Evolutionary conservation across 257 asterid genomes (phyloP).

Genomic region (Nicotiana tabacum): DNA sequence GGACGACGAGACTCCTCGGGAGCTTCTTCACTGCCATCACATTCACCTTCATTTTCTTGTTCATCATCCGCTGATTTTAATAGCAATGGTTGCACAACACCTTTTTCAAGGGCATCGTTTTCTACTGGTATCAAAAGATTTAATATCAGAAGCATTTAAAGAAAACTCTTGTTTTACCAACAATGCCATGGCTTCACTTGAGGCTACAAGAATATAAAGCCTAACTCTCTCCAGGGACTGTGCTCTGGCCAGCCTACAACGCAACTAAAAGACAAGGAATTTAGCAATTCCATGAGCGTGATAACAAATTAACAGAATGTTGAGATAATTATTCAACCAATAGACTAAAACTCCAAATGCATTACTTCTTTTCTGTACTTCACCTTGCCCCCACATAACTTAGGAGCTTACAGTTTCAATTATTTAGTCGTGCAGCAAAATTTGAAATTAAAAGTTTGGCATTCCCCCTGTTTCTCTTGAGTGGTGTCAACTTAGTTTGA

Average conservation of each 20-base stretch:
- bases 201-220: no score
- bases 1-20: constrained; percentile 66
- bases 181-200: no score
- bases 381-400: neutral
- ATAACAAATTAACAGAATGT: neutral
- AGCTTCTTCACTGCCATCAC: constrained; percentile 84
- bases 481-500: neutral
- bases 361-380: neutral
- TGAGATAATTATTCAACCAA: neutral
- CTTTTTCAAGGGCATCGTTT: constrained; percentile 69
- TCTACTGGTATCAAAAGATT: neutral
- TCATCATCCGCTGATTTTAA: constrained; percentile 31
- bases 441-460: neutral
- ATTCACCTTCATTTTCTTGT: constrained; percentile 41
- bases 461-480: neutral
- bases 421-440: neutral
- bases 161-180: neutral
- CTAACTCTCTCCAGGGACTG: neutral
- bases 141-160: neutral
- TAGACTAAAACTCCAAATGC: neutral
- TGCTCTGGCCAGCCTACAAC: neutral
- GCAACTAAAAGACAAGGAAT: neutral
- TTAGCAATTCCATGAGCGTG: neutral
- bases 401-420: neutral
- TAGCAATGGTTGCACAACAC: constrained; percentile 72